Evolutionary conservation across 495 filamentous ascomycete genomes (phyloP).

Genomic region (Podospora sp.): DNA sequence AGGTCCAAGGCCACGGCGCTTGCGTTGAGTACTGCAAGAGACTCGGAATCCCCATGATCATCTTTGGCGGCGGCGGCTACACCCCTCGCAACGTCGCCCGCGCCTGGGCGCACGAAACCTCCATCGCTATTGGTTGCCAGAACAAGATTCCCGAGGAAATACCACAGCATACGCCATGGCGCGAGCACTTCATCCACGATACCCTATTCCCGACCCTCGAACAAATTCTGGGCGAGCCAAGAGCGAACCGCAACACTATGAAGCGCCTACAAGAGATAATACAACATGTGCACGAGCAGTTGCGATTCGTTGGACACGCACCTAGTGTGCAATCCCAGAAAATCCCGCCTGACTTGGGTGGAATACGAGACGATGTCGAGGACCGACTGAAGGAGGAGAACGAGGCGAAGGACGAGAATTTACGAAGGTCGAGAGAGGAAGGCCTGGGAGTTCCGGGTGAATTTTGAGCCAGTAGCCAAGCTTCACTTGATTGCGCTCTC

Average conservation of each 20-base stretch:
- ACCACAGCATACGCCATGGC: slow-evolving; percentile 71
- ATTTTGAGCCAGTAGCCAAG: slow-evolving; percentile 11
- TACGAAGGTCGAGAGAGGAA: slow-evolving; percentile 46
- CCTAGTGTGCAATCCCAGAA: slow-evolving; percentile 85
- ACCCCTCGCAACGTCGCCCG: slow-evolving; percentile 97
- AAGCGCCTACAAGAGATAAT: slow-evolving; percentile 76
- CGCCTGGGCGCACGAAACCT: slow-evolving; percentile 94
- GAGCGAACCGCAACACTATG: slow-evolving; percentile 75
- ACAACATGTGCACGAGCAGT: slow-evolving; percentile 75
- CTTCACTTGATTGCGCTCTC: no score
- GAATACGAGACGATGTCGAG: slow-evolving; percentile 77
- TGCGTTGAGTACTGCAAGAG: slow-evolving; percentile 87
- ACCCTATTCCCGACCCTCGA: slow-evolving; percentile 77
- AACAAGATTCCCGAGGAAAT: slow-evolving; percentile 70
- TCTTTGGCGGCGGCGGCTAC: slow-evolving; percentile 95
- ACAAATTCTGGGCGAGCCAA: slow-evolving; percentile 60
- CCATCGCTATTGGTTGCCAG: slow-evolving; percentile 79
- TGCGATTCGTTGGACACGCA: slow-evolving; percentile 79
- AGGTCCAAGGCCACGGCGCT: slow-evolving; percentile 87
- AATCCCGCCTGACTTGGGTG: slow-evolving; percentile 76
- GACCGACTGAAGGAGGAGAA: slow-evolving; percentile 72
- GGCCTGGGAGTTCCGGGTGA: slow-evolving; percentile 47
- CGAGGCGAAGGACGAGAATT: slow-evolving; percentile 59
- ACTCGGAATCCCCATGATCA: slow-evolving; percentile 74
- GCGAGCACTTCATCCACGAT: slow-evolving; percentile 82